Base-by-base conservation (phyloP, 2,329 filamentous ascomycete species). In the Exserohilum turcica region DNA sequence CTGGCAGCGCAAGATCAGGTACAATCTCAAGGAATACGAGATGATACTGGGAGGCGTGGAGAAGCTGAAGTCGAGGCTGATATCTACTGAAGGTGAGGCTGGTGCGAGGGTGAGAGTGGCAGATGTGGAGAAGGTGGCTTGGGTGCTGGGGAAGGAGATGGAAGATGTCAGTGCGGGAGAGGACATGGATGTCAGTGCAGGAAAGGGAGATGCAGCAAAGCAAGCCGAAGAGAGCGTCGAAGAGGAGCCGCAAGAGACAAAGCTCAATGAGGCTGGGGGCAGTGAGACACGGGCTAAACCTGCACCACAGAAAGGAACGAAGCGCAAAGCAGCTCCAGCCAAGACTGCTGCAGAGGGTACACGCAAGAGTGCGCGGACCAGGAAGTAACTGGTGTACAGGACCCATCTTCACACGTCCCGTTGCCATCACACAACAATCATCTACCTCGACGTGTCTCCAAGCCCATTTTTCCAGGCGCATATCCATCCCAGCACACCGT, bases 11-110 rank as follows among this genome's bases (percentile, higher is more conserved):
- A 72, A 71, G 51, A 86, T 91, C 70, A 89, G 86, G 73, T 94
- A 94, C 73, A 87, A 80, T 36, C 72, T 76, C 16, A 86, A 85
- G 61, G 89, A 92, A 74, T 93, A 92, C 62, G 71, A 76, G 35
- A 72, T 76, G n/a, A 70, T 93, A 19, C 77, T 79, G 31, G 65
- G 69, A 4, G 64, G 54, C 21, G 66, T 78, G 6, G 32, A 60
- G 43, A 54, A 58, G 45, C 18, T 77, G 44, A 58, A 57, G 43
- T 29, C 18, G 50, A 67, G 71, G 31, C 43, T 73, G 4, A 43
- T 15, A 33, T 40, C 8, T 2, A 68, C 90, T 43, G 82, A 89
- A 66, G 84, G 59, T 57, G 64, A 65, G 40, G 7, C 6, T 3
- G 58, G 55, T 68, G 10, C 12, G 15, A 28, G 15, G 7, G 50